phyloP scores from a whole-genome alignment of 2,329 filamentous ascomycete genomes.

The Didymella pinodella region DNA sequence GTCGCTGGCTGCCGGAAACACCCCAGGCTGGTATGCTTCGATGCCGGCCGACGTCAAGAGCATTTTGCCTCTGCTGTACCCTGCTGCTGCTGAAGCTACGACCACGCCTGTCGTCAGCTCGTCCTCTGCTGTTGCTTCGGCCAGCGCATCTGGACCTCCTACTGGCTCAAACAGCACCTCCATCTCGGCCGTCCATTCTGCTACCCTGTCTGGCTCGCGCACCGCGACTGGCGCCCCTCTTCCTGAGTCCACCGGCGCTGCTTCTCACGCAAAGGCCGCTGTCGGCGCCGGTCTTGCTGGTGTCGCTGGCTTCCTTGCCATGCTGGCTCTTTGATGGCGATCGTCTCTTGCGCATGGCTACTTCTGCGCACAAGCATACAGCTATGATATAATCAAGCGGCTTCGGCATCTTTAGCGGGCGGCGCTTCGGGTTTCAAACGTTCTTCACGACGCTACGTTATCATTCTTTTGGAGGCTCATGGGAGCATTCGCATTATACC shows the following conservation, averaged over 20 bases:
- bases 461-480: slow-evolving; percentile 34
- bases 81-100: slow-evolving; percentile 30
- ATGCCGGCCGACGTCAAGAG: slow-evolving; percentile 57
- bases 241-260: slow-evolving; percentile 37
- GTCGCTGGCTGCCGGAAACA: slow-evolving; percentile 54
- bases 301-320: slow-evolving; percentile 52
- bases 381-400: slow-evolving; percentile 9
- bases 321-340: slow-evolving; percentile 53
- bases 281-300: slow-evolving; percentile 53
- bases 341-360: slow-evolving; percentile 1
- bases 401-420: slow-evolving; percentile 30
- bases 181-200: slow-evolving; percentile 32
- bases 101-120: slow-evolving; percentile 31
- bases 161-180: slow-evolving; percentile 30
- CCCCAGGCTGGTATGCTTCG: slow-evolving; percentile 56
- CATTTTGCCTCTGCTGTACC: slow-evolving; percentile 51
- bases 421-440: slow-evolving; percentile 38
- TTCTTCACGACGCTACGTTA: slow-evolving; percentile 47
- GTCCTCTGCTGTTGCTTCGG: slow-evolving; percentile 19
- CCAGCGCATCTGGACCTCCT: slow-evolving; percentile 26
- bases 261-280: slow-evolving; percentile 49
- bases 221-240: slow-evolving; percentile 24
- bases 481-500: slow-evolving; percentile 22
- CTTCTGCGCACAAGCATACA: slow-evolving; percentile 7
- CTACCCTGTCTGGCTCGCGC: slow-evolving; percentile 31